phyloP scores from a whole-genome alignment of 805 yeast species.

The Zygoascus tannicola region DNA sequence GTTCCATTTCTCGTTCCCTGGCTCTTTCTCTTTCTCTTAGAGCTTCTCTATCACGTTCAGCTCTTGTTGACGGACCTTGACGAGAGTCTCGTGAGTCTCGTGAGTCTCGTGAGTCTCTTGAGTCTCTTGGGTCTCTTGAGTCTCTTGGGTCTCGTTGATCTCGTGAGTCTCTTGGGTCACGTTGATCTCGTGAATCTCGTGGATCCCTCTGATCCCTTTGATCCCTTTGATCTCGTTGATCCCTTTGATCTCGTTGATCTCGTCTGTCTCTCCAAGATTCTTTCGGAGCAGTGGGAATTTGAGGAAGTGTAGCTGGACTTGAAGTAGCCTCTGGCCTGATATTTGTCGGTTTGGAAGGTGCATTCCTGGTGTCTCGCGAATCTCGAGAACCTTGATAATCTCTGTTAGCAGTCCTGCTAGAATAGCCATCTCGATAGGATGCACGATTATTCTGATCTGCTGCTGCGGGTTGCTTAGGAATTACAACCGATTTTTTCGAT shows the following conservation, averaged over 20 bases:
- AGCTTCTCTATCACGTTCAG: conserved; percentile 2
- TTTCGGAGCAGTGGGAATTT: conserved; percentile 5
- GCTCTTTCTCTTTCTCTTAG: conserved; percentile 7
- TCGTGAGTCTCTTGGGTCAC: conserved; percentile 7
- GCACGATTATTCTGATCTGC: too few relatives aligned
- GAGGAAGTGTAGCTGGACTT: conserved; percentile 3
- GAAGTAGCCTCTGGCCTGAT: neutral
- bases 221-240: conserved; percentile 6
- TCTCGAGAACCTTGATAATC: too few relatives aligned
- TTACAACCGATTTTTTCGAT: too few relatives aligned
- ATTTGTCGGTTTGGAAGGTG: neutral
- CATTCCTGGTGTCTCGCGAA: neutral
- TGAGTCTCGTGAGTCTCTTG: conserved; percentile 2
- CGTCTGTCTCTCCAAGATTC: conserved; percentile 3
- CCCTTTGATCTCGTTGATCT: conserved; percentile 2
- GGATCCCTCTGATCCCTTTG: conserved; percentile 7
- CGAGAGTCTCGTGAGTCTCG: neutral
- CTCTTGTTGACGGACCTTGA: neutral
- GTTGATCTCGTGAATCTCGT: conserved; percentile 6
- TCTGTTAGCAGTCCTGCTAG: too few relatives aligned
- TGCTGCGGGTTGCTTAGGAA: too few relatives aligned
- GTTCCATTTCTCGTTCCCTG: conserved; percentile 11
- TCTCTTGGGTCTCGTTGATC: conserved; percentile 6
- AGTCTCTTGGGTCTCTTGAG: conserved; percentile 2
- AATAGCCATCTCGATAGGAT: too few relatives aligned